phyloP scores from a whole-genome alignment of 2,329 filamentous ascomycete species.

The Fusarium avenaceum region DNA sequence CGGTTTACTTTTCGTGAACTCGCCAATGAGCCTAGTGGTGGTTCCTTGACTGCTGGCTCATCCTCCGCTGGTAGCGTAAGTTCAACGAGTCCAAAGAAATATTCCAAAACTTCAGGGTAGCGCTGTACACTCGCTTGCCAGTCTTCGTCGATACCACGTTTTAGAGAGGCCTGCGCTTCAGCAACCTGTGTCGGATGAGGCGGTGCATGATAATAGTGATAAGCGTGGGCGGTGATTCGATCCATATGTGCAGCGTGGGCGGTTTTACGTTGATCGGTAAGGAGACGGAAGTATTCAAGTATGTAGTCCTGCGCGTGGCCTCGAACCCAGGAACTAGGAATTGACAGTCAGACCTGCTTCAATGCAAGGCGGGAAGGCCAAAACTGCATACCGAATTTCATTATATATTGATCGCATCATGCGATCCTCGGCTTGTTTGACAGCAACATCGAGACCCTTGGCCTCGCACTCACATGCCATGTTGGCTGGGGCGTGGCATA shows the following conservation, averaged over 20 bases:
- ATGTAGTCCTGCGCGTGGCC: constrained; percentile 77
- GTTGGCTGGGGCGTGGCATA: constrained; percentile 72
- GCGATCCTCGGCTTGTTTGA: constrained; percentile 72
- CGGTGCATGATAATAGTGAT: constrained; percentile 68
- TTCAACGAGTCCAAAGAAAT: constrained; percentile 80
- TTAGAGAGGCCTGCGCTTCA: constrained; percentile 74
- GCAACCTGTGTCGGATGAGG: constrained; percentile 74
- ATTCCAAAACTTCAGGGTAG: constrained; percentile 85
- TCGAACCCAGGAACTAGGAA: constrained; percentile 71
- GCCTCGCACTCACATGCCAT: constrained; percentile 75
- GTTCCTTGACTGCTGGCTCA: constrained; percentile 70
- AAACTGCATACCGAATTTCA: constrained; percentile 70
- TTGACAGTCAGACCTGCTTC: constrained; percentile 30
- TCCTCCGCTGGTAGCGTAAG: constrained; percentile 74
- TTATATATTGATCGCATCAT: constrained; percentile 74
- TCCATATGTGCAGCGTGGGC: constrained; percentile 69
- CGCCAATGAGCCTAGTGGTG: constrained; percentile 68
- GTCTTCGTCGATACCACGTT: constrained; percentile 82
- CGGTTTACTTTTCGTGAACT: constrained; percentile 63
- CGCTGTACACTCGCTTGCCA: constrained; percentile 81
- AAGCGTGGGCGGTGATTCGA: constrained; percentile 67
- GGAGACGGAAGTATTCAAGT: constrained; percentile 72
- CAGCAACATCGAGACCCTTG: constrained; percentile 72
- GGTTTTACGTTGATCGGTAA: constrained; percentile 72
- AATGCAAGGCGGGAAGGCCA: background rate